phyloP scores from a whole-genome alignment of 768 basidiomycete genomes.

The Mrakia hoshinonis region DNA sequence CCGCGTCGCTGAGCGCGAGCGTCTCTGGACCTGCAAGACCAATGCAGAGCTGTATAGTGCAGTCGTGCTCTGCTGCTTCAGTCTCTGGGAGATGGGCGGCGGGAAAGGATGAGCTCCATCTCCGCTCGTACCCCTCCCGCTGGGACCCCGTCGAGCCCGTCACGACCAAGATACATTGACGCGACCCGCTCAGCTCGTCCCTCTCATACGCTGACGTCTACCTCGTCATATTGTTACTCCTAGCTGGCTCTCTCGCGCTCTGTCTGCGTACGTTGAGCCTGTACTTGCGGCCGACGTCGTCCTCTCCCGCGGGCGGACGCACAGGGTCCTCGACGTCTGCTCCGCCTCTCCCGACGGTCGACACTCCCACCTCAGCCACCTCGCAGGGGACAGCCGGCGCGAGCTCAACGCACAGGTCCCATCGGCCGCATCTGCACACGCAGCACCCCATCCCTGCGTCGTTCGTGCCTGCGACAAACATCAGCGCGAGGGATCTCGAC shows the following conservation, averaged over 20 bases:
- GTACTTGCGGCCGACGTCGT: slow-evolving; percentile 15
- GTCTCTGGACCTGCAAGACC: no score
- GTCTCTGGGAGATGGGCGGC: background rate
- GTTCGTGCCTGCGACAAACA: slow-evolving; percentile 42
- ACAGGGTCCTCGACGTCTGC: slow-evolving; percentile 57
- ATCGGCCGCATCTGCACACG: slow-evolving; percentile 49
- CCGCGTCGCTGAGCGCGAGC: no score
- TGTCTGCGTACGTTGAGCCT: slow-evolving; percentile 14
- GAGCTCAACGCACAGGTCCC: slow-evolving; percentile 47
- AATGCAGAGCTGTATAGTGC: no score
- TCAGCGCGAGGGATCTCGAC: slow-evolving; percentile 46
- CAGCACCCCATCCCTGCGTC: slow-evolving; percentile 42
- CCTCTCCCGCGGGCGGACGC: slow-evolving; percentile 2
- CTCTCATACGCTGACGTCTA: no score
- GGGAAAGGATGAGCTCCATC: background rate
- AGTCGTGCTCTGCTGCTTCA: background rate
- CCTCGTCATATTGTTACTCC: no score
- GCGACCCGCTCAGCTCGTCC: background rate
- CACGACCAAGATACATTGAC: background rate
- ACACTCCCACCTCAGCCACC: slow-evolving; percentile 4
- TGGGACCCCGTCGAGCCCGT: background rate
- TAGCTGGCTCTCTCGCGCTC: slow-evolving; percentile 18
- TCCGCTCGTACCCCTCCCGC: background rate
- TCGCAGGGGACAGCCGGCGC: slow-evolving; percentile 55
- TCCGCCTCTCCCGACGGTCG: slow-evolving; percentile 42